Base-by-base conservation (phyloP, 2,329 filamentous ascomycete genomes). In the Beauveria sp. region DNA sequence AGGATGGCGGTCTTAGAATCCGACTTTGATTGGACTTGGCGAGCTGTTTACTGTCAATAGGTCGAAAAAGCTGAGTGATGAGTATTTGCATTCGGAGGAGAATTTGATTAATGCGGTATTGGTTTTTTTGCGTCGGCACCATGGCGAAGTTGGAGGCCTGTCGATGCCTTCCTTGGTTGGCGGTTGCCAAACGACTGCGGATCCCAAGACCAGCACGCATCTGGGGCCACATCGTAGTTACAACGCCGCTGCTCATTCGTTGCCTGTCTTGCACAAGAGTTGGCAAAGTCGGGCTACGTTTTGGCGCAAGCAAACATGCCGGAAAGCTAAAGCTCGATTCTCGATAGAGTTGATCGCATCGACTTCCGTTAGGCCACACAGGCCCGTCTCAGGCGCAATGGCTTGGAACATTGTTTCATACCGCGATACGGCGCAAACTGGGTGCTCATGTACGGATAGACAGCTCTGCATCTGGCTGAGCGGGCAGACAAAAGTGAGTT, bases 391-490 rank as follows among this genome's bases (percentile, higher is more conserved):
- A 48, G 14, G 55, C 31, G 34, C 10, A 6, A 16, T 38, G 40
- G 16, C 57, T 53, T 52, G 18, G 31, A 53, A 24, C 34, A 52
- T 24, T 60, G 49, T 60, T 52, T 53, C 57, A 53, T 26, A 5
- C n/a, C n/a, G 34, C 26, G 38, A 52, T 49, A 26, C 14, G 28
- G n/a, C 40, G 57, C 57, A 60, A 60, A 53, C 57, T 53, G 49
- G 26, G 38, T n/a, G 16, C 57, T 28, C 26, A 46, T 22, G 43
- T 18, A 24, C 22, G 22, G 22, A 24, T 24, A 24, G 22, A 22
- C 24, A 28, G 20, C 28, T 40, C 45, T 12, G 20, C 16, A 40
- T 40, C 31, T 34, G 10, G 43, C 31, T 9, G 28, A 26, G 20
- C 28, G 26, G 31, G 9, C 20, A 20, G 26, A 49, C 8, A 38